These are phyloP conservation scores for Wickerhamomyces subpelliculosus DNA, from an alignment of 805 yeast genomes.

Conservation along the genomic window DNA sequence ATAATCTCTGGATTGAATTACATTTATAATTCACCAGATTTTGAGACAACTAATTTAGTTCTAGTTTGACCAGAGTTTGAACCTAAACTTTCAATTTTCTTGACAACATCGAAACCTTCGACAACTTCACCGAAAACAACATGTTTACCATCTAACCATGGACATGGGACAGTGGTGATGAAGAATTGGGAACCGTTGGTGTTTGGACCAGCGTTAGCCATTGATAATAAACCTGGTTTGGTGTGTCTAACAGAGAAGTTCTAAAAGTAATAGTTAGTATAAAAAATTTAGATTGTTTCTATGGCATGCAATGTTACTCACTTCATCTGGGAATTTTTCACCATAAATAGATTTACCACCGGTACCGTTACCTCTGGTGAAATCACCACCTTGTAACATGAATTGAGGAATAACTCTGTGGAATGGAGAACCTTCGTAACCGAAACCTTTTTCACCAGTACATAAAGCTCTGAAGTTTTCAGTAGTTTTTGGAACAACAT, in stretches of 20 bases:
- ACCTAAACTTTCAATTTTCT: conserved; percentile 77
- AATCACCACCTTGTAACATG: conserved; percentile 98
- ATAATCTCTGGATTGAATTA: too few relatives aligned
- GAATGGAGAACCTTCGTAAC: conserved; percentile 85
- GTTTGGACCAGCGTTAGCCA: conserved; percentile 99
- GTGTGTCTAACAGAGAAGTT: conserved; percentile 69
- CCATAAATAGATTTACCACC: conserved; percentile 95
- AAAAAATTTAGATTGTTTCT: too few relatives aligned
- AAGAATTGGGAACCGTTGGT: conserved; percentile 98
- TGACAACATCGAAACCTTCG: conserved; percentile 80
- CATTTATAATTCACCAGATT: conserved; percentile 36
- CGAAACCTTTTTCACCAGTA: conserved; percentile 96
- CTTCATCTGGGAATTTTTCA: conserved; percentile 69
- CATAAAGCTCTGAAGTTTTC: conserved; percentile 92
- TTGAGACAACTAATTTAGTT: conserved; percentile 58
- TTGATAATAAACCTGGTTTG: conserved; percentile 78
- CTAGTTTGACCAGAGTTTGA: conserved; percentile 67
- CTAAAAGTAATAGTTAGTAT: too few relatives aligned
- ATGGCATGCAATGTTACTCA: not conserved
- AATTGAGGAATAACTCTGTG: conserved; percentile 97
- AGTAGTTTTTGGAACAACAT: conserved; percentile 90
- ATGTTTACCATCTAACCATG: conserved; percentile 92
- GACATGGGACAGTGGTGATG: conserved; percentile 82
- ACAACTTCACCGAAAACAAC: conserved; percentile 91
- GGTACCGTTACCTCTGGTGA: conserved; percentile 89